phyloP scores from a whole-genome alignment of 352 stramenopile genomes.

The Phytopythium cucurbitacearum region DNA sequence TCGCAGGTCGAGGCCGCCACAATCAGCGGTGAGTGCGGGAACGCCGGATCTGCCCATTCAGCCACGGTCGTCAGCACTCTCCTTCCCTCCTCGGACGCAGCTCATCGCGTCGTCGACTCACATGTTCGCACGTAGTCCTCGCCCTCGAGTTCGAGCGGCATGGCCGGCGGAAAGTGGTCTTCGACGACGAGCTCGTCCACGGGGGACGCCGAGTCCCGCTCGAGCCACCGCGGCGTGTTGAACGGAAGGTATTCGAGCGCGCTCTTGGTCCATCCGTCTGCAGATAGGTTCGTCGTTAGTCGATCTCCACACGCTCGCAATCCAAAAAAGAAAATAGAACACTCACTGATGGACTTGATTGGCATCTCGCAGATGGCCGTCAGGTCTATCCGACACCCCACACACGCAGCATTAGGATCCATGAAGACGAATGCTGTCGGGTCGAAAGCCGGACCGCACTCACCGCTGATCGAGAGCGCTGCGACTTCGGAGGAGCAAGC shows the following conservation, averaged over 20 bases:
- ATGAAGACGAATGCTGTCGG: too few relatives aligned
- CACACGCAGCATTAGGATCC: too few relatives aligned
- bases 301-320: not conserved
- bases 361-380: not conserved
- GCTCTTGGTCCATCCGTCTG: not conserved
- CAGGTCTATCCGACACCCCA: not conserved
- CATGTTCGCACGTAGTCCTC: conserved; percentile 20
- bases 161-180: conserved; percentile 19
- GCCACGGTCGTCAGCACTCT: not conserved
- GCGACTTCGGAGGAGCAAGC: too few relatives aligned
- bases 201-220: not conserved
- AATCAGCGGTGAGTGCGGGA: conserved; percentile 40
- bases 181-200: conserved; percentile 2
- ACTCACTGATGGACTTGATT: not conserved
- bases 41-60: conserved; percentile 26
- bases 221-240: not conserved
- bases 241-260: not conserved
- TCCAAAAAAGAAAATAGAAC: not conserved
- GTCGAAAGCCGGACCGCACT: too few relatives aligned
- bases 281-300: too few relatives aligned
- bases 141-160: conserved; percentile 18
- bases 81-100: not conserved
- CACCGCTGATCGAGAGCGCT: too few relatives aligned
- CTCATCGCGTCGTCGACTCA: conserved; percentile 8
- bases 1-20: conserved; percentile 33